A percentile compares a stretch with the other conserved stretches of the same genome.
phyloP scores from a whole-genome alignment of 2,329 filamentous ascomycete genomes.

The Aschersonia sp. region DNA sequence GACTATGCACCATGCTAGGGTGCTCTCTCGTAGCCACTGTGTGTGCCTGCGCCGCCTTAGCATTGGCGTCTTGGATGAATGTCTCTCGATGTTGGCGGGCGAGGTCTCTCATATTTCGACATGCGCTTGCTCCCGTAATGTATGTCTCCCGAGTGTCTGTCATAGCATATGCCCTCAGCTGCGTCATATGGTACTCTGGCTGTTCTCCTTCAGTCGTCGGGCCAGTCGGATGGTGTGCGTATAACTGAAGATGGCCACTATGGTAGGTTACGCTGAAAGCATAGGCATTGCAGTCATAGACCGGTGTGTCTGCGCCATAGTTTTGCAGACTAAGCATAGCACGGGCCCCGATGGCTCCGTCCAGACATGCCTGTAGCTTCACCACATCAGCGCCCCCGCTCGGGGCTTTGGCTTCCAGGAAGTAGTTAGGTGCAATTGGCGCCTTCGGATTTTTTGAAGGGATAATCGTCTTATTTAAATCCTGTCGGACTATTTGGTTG shows the following conservation, averaged over 20 bases:
- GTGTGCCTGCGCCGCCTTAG: neutral
- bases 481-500: constrained; percentile 8
- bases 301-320: constrained; percentile 11
- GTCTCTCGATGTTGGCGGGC: neutral
- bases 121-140: neutral
- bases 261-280: constrained; percentile 22
- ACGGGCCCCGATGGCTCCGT: constrained; percentile 19
- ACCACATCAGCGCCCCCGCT: constrained; percentile 12
- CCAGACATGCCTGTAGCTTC: constrained; percentile 17
- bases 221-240: constrained; percentile 16
- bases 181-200: constrained; percentile 21
- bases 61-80: neutral
- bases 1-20: too few relatives aligned
- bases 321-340: constrained; percentile 19
- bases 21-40: neutral
- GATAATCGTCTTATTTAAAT: constrained; percentile 13
- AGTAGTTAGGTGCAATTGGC: constrained; percentile 23
- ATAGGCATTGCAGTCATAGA: constrained; percentile 21
- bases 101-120: neutral
- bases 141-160: neutral
- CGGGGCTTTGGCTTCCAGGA: constrained; percentile 21
- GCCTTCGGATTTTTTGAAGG: constrained; percentile 14
- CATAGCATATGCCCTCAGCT: constrained; percentile 7
- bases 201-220: constrained; percentile 4
- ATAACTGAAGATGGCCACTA: constrained; percentile 14